Percentiles rank a stretch among this genome's conserved stretches.
phyloP scores from a whole-genome alignment of 129 eudicot genomes.

The Apium graveolens region DNA sequence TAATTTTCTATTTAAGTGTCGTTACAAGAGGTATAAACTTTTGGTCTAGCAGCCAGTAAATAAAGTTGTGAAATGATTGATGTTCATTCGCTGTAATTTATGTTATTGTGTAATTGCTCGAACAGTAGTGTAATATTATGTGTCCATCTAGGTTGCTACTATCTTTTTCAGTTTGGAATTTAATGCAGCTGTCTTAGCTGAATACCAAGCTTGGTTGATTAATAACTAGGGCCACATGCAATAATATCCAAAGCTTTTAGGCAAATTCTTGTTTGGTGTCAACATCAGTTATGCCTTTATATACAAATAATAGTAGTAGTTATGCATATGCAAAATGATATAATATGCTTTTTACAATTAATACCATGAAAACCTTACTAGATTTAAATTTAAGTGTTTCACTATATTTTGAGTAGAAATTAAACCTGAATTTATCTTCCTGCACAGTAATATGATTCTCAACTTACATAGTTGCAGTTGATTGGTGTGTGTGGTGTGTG shows the following conservation, averaged over 20 bases:
- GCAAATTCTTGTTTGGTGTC: slow-evolving; percentile 3
- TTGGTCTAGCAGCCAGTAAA: slow-evolving; percentile 4
- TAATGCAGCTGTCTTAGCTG: not conserved
- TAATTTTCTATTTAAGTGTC: not conserved
- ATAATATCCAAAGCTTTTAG: slow-evolving; percentile 1
- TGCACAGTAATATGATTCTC: not conserved
- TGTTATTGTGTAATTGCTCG: not conserved
- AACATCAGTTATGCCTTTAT: slow-evolving; percentile 2
- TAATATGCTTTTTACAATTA: not conserved
- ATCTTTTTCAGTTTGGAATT: not conserved
- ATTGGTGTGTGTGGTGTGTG: not conserved
- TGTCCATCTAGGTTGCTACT: slow-evolving; percentile 11
- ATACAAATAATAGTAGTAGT: not conserved
- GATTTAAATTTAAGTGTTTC: not conserved
- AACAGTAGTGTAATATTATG: not conserved
- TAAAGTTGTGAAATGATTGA: slow-evolving; percentile 1
- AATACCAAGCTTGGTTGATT: slow-evolving; percentile 5
- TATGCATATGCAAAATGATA: not conserved
- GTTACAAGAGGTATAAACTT: not conserved
- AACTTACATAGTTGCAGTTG: not conserved
- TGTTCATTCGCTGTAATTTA: not conserved
- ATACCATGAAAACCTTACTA: not conserved
- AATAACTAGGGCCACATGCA: not conserved
- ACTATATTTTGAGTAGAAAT: not conserved
- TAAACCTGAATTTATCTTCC: not conserved